Conservation (phyloP, 2,329 filamentous ascomycete species). For the Talaromyces sp. region DNA sequence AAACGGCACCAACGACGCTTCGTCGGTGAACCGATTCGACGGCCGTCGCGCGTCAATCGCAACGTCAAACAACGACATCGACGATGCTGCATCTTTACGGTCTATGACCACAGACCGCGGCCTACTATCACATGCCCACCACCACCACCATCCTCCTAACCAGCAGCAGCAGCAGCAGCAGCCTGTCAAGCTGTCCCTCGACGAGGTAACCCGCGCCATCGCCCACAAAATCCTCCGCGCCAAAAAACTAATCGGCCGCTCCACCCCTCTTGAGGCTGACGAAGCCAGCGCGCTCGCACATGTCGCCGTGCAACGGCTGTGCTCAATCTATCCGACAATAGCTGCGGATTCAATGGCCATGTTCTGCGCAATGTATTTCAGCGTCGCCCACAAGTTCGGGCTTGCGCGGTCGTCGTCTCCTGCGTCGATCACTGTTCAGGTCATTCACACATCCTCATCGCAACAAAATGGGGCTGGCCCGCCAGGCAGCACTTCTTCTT, state of each 20-base stretch:
- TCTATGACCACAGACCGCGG: slow-evolving; percentile 12
- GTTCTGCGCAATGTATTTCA: slow-evolving; percentile 31
- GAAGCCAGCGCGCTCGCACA: slow-evolving; percentile 29
- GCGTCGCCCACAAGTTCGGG: slow-evolving; percentile 32
- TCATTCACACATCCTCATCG: slow-evolving; percentile 11
- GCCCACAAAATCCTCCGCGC: slow-evolving; percentile 27
- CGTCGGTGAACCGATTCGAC: slow-evolving; percentile 1
- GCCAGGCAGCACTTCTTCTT: not conserved
- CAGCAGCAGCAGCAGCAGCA: not conserved
- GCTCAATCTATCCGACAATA: slow-evolving; percentile 22
- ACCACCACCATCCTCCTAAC: too few relatives aligned
- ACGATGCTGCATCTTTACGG: slow-evolving; percentile 22
- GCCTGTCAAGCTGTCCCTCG: slow-evolving; percentile 19
- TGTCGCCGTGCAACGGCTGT: slow-evolving; percentile 26
- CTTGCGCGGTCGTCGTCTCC: slow-evolving; percentile 19
- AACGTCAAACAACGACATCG: slow-evolving; percentile 10
- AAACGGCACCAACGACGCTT: slow-evolving; percentile 24
- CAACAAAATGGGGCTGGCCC: not conserved
- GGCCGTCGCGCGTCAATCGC: slow-evolving; percentile 8
- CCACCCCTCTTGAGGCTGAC: slow-evolving; percentile 20
- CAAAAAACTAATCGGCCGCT: slow-evolving; percentile 23
- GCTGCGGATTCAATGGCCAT: slow-evolving; percentile 19
- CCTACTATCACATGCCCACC: too few relatives aligned
- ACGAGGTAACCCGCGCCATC: slow-evolving; percentile 28
- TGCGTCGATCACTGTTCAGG: slow-evolving; percentile 23